Base-by-base conservation (phyloP, 257 asterid species). In the Eustoma russellianum region DNA sequence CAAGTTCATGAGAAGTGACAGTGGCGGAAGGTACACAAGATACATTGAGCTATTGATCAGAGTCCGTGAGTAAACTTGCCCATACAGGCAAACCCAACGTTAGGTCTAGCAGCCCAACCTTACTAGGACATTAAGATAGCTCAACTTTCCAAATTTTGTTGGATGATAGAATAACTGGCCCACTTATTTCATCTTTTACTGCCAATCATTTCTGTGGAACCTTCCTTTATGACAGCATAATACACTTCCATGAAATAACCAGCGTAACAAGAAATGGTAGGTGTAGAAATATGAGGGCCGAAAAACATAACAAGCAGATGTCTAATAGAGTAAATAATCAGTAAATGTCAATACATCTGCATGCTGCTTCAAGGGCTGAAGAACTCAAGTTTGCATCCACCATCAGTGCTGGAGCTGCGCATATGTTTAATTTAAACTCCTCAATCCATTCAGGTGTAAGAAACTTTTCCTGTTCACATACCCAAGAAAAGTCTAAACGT, bases 351-450 rank as follows among this genome's bases (percentile, higher is more conserved):
- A 12, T 81, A 91, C 97, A 54, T 68, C 33, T 78, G 62, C 95
- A 87, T 56, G 90, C 79, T 46, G 84, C 82, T 56, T 80, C 41
- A 64, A 91, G 82, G 63, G 90, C 76, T 40, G 77, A 61, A 68
- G 79, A 70, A 57, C 79, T 82, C 66, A 91, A 74, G 66, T 91
- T 91, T 70, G 97, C 98, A 78, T 91, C 98, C 53, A 83, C 74
- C 86, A 87, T 74, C 71, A 91, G 56, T 28, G 84, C 47, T 35
- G 97, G 94, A 60, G 94, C 80, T 51, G 81, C 70, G 65, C 59
- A 24, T 46, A 91, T 66, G 50, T 77, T 71, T 66, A 46, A 48
- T 71, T 73, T 73, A 79, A 85, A 91, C 59, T 74, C 83, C 51
- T 56, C 62, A 61, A 87, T 79, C 96, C 95, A 91, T 45, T 77